Base-by-base conservation (phyloP, 768 basidiomycete species). In the Trametopsis cervina region DNA sequence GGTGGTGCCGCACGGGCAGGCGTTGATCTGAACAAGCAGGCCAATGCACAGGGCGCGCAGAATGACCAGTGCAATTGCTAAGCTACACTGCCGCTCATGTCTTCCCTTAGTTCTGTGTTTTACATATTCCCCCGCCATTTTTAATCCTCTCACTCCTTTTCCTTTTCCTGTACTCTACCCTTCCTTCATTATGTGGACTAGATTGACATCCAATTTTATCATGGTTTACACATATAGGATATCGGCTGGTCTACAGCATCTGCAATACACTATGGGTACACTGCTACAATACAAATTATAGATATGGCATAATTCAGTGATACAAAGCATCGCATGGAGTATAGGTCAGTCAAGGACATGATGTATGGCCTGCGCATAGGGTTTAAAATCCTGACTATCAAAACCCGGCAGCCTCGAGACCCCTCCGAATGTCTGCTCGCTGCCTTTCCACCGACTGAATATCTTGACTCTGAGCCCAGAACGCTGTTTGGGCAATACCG, bases 11-110 rank as follows among this genome's bases (percentile, higher is more conserved):
- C 61, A 33, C 59, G 72, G 49, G 70, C 79, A 50, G 85, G 85
- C 36, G 83, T 92, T n/a, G 85, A 92, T 64, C 78, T 92, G 51
- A 89, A 85, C 69, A 87, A 75, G 60, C 83, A 84, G 61, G 54
- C 73, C 49, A 62, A 71, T 27, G 71, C 71, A 50, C 61, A 72
- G 13, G 71, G 72, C 52, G 74, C 72, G 37, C 75, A 78, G 60
- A 72, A 72, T 54, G 86, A 89, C 37, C 68, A 70, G 46, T 92
- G 89, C 71, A 90, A 89, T 61, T 92, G 89, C 66, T 92, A 69
- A 62, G 54, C 25, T n/a, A n/a, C n/a, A n/a, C n/a, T n/a, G n/a
- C 25, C 44, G 23, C 35, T 41, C 41, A 44, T 43, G n/a, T 38
- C 47, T 33, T 51, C 54, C 50, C n/a, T n/a, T n/a, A n/a, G n/a